Evolutionary conservation across 306 rosid genomes (phyloP).

Genomic region (Malus fusca): DNA sequence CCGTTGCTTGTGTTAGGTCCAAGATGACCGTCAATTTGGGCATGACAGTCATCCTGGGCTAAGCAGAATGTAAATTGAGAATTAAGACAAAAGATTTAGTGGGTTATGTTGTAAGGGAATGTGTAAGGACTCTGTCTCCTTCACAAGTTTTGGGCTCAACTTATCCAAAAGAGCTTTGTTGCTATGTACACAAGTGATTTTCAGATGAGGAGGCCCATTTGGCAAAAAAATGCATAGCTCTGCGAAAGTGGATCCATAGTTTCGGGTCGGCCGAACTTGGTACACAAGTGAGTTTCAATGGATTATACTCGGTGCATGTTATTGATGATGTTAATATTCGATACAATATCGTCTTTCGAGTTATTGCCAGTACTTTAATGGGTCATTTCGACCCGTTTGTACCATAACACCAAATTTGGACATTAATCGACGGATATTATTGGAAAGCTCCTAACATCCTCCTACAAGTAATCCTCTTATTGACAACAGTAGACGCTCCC

Average conservation of each 20-base stretch:
- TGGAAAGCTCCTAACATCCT: no score
- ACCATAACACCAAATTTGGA: no score
- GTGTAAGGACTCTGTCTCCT: background rate
- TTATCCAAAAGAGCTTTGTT: background rate
- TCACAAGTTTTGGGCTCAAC: slow-evolving; percentile 11
- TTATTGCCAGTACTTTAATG: no score
- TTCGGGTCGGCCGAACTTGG: slow-evolving; percentile 6
- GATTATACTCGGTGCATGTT: no score
- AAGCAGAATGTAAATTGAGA: slow-evolving; percentile 10
- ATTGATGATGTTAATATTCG: no score
- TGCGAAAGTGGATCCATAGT: slow-evolving; percentile 4
- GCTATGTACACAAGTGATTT: slow-evolving; percentile 1
- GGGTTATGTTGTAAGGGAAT: slow-evolving; percentile 9
- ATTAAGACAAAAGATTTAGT: slow-evolving; percentile 5
- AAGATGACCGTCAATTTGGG: background rate
- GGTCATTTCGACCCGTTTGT: no score
- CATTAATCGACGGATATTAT: no score
- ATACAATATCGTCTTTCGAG: no score
- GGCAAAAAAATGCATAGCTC: background rate
- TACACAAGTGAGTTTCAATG: slow-evolving; percentile 3
- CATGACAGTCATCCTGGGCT: background rate
- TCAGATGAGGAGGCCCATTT: slow-evolving; percentile 6
- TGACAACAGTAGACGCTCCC: no score
- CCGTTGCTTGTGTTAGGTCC: background rate
- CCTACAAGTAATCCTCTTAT: no score